Evolutionary conservation across 306 rosid species (phyloP).

Genomic region (Astragalus membranaceus): DNA sequence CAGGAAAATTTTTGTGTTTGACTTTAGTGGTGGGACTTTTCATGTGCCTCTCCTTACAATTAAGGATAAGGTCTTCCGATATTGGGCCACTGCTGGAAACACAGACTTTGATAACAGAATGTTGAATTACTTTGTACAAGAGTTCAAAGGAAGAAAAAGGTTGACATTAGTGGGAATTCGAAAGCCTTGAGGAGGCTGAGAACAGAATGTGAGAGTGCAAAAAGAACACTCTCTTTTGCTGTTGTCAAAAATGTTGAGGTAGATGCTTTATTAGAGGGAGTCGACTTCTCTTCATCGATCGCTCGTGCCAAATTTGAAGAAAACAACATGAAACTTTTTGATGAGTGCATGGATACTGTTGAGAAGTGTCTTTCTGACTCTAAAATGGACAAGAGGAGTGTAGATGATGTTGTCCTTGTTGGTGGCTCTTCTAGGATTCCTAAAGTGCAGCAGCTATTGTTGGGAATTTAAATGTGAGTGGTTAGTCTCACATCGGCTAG

Average conservation of each 20-base stretch:
- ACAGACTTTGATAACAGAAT: neutral
- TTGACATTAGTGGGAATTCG: neutral
- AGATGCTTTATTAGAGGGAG: neutral
- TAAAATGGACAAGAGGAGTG: neutral
- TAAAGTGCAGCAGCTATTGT: neutral
- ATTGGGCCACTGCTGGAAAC: neutral
- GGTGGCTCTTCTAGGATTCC: constrained; percentile 42
- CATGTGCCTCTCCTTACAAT: constrained; percentile 15
- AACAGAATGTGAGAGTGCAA: neutral
- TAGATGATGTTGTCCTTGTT: constrained; percentile 31
- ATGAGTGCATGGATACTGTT: no score
- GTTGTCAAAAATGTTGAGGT: constrained; percentile 33
- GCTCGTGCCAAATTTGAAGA: no score
- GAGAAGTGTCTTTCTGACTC: no score
- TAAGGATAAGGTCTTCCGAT: neutral
- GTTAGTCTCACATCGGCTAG: no score
- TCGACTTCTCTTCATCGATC: no score
- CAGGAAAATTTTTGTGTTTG: neutral
- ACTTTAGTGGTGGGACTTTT: constrained; percentile 17
- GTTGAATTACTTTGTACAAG: neutral
- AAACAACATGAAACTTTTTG: no score
- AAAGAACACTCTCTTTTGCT: constrained; percentile 35
- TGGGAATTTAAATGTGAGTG: no score
- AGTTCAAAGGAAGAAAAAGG: constrained; percentile 6
- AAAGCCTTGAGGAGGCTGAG: no score